Evolutionary conservation across 805 yeast genomes (phyloP), one percentile per base, ranked within the genome.

Genomic region (Lachancea waltii): DNA sequence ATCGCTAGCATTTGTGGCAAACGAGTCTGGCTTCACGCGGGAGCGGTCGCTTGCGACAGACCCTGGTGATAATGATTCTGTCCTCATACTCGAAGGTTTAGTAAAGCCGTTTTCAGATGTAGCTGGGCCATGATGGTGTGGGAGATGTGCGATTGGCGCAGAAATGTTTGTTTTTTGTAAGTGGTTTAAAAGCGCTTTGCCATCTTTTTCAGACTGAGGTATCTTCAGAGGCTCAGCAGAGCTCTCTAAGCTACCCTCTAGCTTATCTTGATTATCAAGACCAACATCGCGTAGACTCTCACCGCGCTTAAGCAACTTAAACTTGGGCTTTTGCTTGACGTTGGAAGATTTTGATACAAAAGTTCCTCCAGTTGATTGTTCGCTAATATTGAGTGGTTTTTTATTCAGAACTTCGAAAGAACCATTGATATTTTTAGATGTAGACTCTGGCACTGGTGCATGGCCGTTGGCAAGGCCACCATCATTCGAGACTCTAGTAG

Each of bases 231-330:
- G 7, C 15, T 1, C 31, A 29, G 32, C 20, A 23, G 22, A 17
- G 38, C 27, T 10, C 10, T n/a, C n/a, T n/a, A n/a, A n/a, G n/a
- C n/a, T n/a, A n/a, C n/a, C n/a, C n/a, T n/a, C n/a, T n/a, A n/a
- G n/a, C 13, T 7, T 23, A 23, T 23, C 13, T 4, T 20, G 17
- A 11, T 17, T 34, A 10, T 4, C 18, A 20, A 40, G 43, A 11
- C 44, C 22, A 11, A 50, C 23, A 32, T 49, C 53, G 11, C 47
- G 51, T 15, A 64, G 38, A 3, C 48, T 50, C 39, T 66, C 64
- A 14, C 69, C 69, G 32, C 68, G 55, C 40, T 61, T 66, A 38
- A 65, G 36, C 3, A 65, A 27, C 39, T 55, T 62, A 32, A 63
- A 46, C 40, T 60, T 64, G 3, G 60, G 63, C 38, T 56, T 62